A percentile compares a stretch with the other conserved stretches of the same genome.
Evolutionary conservation across 164 flowering plant genomes (phyloP).

Genomic region (Akebia trifoliata): DNA sequence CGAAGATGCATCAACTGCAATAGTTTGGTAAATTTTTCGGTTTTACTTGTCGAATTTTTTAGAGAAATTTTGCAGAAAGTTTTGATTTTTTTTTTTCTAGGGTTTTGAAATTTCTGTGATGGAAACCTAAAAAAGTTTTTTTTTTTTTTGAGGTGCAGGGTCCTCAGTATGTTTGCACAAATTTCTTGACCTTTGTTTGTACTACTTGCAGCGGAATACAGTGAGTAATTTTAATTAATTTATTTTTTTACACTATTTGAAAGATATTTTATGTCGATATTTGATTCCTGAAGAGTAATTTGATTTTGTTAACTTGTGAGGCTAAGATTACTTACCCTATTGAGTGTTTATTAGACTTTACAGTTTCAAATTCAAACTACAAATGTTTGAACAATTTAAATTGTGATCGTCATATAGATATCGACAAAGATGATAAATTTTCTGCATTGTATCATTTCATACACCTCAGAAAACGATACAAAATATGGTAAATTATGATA

Average conservation of each 20-base stretch:
- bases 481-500: too few relatives aligned
- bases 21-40: constrained; percentile 45
- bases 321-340: background rate
- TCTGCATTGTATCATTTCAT: too few relatives aligned
- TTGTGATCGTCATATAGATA: too few relatives aligned
- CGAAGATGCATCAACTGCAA: constrained; percentile 94
- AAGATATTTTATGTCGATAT: background rate
- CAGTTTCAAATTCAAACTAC: too few relatives aligned
- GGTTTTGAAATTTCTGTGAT: background rate
- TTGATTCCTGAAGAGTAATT: background rate
- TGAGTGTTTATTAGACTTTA: too few relatives aligned
- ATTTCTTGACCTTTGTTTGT: constrained; percentile 87
- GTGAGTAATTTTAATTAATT: constrained; percentile 37
- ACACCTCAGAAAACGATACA: too few relatives aligned
- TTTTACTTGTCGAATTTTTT: background rate
- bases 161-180: constrained; percentile 87
- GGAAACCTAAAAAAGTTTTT: background rate
- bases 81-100: background rate
- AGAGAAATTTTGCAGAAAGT: background rate
- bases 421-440: too few relatives aligned
- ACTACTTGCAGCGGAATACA: constrained; percentile 87
- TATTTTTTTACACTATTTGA: background rate
- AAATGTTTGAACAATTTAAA: too few relatives aligned
- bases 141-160: constrained; percentile 48
- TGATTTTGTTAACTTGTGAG: background rate